These are phyloP conservation scores for Bipolaris zeicola DNA, from an alignment of 2,329 filamentous ascomycete genomes.

Conservation along the genomic window DNA sequence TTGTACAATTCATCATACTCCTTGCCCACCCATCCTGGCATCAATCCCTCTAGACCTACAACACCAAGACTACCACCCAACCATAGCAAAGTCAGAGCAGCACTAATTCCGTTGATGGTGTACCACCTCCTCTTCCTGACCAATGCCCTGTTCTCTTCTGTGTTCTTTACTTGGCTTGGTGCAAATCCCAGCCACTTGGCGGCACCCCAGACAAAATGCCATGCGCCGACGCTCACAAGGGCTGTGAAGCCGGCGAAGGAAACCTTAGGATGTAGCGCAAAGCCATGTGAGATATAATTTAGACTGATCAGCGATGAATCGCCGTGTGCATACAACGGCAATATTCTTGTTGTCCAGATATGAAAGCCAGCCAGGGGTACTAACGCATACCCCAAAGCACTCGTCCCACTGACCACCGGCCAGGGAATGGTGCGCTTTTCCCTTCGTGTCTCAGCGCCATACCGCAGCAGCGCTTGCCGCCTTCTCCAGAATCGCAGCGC, in stretches of 20 bases:
- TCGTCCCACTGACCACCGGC: conserved; percentile 74
- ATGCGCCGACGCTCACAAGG: conserved; percentile 70
- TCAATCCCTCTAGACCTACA: conserved; percentile 72
- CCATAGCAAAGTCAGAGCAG: conserved; percentile 70
- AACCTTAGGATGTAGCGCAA: conserved; percentile 70
- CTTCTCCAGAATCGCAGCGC: conserved; percentile 77
- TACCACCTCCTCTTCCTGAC: conserved; percentile 71
- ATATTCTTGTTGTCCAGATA: conserved; percentile 73
- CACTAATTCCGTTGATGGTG: conserved; percentile 69
- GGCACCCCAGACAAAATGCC: conserved; percentile 83
- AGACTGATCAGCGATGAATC: conserved; percentile 86
- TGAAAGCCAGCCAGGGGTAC: conserved; percentile 71
- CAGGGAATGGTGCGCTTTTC: conserved; percentile 62
- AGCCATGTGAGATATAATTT: conserved; percentile 83
- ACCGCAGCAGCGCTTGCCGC: conserved; percentile 71
- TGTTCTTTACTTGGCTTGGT: conserved; percentile 59
- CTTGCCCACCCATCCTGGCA: conserved; percentile 77
- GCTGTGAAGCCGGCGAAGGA: conserved; percentile 72
- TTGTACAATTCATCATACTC: conserved; percentile 78
- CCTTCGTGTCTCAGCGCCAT: conserved; percentile 69
- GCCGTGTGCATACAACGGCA: conserved; percentile 78
- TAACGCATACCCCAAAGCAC: conserved; percentile 73
- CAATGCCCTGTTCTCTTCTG: conserved; percentile 57
- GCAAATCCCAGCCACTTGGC: conserved; percentile 78
- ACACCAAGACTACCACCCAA: conserved; percentile 79